Percentiles rank a stretch among this genome's conserved stretches.
phyloP scores from a whole-genome alignment of 2,329 filamentous ascomycete species.

The Colletotrichum melonis region DNA sequence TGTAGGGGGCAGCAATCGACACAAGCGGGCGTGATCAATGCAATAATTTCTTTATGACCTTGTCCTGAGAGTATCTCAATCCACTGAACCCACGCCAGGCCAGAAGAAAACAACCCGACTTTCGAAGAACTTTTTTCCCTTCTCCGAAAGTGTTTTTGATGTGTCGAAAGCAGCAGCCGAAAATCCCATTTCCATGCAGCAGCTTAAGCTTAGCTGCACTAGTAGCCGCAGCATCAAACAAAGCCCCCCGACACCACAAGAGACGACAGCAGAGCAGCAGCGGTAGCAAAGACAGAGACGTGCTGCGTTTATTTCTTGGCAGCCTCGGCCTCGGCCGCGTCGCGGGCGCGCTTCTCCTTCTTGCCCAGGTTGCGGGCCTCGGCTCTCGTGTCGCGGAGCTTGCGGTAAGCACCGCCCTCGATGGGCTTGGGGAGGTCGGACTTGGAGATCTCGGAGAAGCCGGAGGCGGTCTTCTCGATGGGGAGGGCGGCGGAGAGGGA shows the following conservation, averaged over 20 bases:
- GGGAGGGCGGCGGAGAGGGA: constrained; percentile 73
- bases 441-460: constrained; percentile 82
- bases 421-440: constrained; percentile 78
- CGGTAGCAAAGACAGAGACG: constrained; percentile 24
- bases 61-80: constrained; percentile 36
- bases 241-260: constrained; percentile 33
- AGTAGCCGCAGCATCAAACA: constrained; percentile 29
- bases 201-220: constrained; percentile 25
- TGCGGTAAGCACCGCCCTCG: constrained; percentile 88
- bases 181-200: constrained; percentile 31
- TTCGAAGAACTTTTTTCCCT: constrained; percentile 28
- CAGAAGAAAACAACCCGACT: constrained; percentile 29
- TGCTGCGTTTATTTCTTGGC: constrained; percentile 81
- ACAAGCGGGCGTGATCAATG: constrained; percentile 31
- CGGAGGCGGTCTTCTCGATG: constrained; percentile 74
- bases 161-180: constrained; percentile 35
- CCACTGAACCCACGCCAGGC: constrained; percentile 34
- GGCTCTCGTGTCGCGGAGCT: constrained; percentile 85
- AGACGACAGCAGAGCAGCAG: constrained; percentile 32
- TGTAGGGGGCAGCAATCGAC: not conserved
- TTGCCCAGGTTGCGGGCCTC: constrained; percentile 84
- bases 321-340: constrained; percentile 84
- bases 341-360: constrained; percentile 93
- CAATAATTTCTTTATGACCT: constrained; percentile 37
- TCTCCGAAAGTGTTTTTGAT: constrained; percentile 34